Percentiles rank a stretch among this genome's conserved stretches.
phyloP scores from a whole-genome alignment of 2,329 filamentous ascomycete species.

The Xylaria sp. region DNA sequence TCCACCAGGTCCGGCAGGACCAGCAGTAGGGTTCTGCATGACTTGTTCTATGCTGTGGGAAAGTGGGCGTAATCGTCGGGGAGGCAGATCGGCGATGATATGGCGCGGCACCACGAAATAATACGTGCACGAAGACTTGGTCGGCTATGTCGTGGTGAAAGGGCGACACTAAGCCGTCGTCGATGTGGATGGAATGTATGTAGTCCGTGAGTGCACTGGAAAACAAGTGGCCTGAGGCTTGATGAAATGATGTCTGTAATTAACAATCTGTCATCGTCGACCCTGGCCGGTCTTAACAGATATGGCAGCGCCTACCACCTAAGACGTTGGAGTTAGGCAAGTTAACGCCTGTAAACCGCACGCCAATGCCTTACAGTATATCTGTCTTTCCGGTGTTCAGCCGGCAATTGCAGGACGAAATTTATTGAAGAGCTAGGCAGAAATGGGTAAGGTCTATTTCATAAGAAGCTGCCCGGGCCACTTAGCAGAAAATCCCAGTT shows the following conservation, averaged over 20 bases:
- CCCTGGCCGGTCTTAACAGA: slow-evolving; percentile 18
- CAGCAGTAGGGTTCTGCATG: slow-evolving; percentile 28
- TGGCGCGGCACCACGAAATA: not conserved
- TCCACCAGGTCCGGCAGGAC: slow-evolving; percentile 15
- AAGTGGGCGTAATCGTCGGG: not conserved
- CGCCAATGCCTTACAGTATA: not conserved
- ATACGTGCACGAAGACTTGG: not conserved
- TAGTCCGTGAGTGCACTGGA: not conserved
- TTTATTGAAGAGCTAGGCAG: not conserved
- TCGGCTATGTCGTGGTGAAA: not conserved
- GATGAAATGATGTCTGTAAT: slow-evolving; percentile 5
- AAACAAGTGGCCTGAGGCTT: not conserved
- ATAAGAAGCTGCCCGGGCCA: too few species aligned
- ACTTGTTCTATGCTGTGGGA: slow-evolving; percentile 1
- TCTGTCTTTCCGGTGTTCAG: slow-evolving; percentile 13
- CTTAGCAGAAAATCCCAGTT: too few species aligned
- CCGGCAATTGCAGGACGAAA: not conserved
- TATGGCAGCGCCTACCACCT: not conserved
- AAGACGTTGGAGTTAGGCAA: too few species aligned
- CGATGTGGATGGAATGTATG: not conserved
- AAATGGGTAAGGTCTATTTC: not conserved
- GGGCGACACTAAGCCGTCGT: not conserved
- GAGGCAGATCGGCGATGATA: not conserved
- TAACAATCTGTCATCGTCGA: slow-evolving; percentile 30
- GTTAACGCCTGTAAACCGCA: too few species aligned